These are phyloP conservation scores for Artemisia tridentata DNA, from an alignment of 129 eudicot species.

Conservation along the genomic window DNA sequence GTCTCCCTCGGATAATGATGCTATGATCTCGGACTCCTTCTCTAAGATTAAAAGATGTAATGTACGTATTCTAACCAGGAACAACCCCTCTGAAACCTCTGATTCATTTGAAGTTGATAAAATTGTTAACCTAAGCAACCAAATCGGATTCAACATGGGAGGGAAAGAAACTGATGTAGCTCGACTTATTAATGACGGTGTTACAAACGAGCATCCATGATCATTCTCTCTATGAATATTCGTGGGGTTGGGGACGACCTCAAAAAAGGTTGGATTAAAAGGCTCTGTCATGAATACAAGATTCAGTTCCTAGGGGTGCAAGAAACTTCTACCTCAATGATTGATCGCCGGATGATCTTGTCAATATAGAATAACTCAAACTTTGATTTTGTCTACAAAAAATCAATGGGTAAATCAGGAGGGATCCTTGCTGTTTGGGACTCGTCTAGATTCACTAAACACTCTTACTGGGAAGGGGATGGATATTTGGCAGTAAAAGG, in stretches of 20 bases:
- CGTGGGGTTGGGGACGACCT: background rate
- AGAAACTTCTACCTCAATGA: background rate
- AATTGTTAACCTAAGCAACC: background rate
- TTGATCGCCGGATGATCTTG: background rate
- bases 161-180: background rate
- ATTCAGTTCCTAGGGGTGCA: background rate
- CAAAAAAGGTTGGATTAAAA: background rate
- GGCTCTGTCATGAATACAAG: background rate
- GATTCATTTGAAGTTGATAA: background rate
- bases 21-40: too few relatives aligned
- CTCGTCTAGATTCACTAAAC: background rate
- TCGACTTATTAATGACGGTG: background rate
- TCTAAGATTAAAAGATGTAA: too few relatives aligned
- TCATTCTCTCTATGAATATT: background rate
- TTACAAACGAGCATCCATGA: background rate
- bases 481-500: background rate
- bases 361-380: background rate
- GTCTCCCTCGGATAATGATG: too few relatives aligned
- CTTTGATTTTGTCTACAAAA: background rate
- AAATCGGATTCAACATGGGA: background rate
- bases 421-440: background rate
- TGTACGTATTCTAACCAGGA: too few relatives aligned
- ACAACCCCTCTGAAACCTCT: too few relatives aligned
- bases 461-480: background rate
- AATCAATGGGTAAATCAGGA: background rate